Percentiles rank a stretch among this genome's conserved stretches.
Conservation (phyloP, 164 flowering plant species). For the Sedum album region DNA sequence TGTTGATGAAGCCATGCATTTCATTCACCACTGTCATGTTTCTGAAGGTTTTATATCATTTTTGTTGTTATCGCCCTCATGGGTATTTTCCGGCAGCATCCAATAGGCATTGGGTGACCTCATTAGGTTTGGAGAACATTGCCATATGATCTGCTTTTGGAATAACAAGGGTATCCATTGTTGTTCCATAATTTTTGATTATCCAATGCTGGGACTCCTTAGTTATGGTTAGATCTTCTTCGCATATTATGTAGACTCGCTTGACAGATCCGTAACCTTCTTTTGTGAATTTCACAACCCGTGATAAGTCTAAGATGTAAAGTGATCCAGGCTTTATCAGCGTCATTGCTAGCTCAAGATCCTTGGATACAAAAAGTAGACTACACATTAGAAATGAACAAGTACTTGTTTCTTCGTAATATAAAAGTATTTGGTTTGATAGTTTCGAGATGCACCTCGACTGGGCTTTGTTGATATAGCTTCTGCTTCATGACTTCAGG, state of each 20-base stretch:
- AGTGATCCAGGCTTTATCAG: too few relatives aligned
- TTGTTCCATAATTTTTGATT: conserved; percentile 7
- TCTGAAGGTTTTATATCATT: too few relatives aligned
- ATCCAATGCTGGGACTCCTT: conserved; percentile 17
- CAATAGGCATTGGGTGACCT: conserved; percentile 4
- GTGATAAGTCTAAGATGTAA: too few relatives aligned
- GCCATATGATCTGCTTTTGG: conserved; percentile 14
- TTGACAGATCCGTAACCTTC: background rate
- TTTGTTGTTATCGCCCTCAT: background rate
- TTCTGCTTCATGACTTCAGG: conserved; percentile 19
- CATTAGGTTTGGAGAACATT: conserved; percentile 6
- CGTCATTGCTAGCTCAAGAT: too few relatives aligned
- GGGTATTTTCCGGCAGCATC: background rate
- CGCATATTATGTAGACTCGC: conserved; percentile 9
- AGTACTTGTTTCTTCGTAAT: too few relatives aligned
- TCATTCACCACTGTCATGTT: too few relatives aligned
- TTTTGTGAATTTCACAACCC: too few relatives aligned
- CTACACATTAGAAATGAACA: too few relatives aligned
- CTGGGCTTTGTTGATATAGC: conserved; percentile 28
- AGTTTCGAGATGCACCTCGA: conserved; percentile 20
- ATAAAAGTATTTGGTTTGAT: too few relatives aligned
- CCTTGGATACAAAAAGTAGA: too few relatives aligned
- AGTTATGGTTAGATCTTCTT: conserved; percentile 8
- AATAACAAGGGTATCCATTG: conserved; percentile 10
- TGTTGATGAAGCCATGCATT: too few relatives aligned